Evolutionary conservation across 2,329 filamentous ascomycete species (phyloP).

Genomic region (Malbranchea cinnamomea): DNA sequence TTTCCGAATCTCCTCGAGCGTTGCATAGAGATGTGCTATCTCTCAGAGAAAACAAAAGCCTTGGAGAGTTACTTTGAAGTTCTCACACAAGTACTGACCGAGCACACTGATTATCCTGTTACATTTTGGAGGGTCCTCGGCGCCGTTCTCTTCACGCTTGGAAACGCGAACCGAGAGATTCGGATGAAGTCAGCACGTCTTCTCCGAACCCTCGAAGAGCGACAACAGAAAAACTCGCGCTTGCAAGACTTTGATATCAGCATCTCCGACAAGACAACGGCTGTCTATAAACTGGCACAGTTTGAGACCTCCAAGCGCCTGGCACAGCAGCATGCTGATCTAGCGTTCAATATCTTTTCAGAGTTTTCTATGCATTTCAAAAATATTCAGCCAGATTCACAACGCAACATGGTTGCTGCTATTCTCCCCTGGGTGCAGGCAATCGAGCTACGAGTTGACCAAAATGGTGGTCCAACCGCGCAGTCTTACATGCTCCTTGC

Average conservation of each 20-base stretch:
- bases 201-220: constrained; percentile 65
- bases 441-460: constrained; percentile 81
- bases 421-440: constrained; percentile 94
- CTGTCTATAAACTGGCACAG: constrained; percentile 92
- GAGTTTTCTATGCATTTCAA: constrained; percentile 93
- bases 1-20: constrained; percentile 74
- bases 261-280: constrained; percentile 95
- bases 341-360: constrained; percentile 89
- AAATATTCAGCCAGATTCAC: constrained; percentile 63
- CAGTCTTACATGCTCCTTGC: constrained; percentile 89
- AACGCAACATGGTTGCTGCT: constrained; percentile 86
- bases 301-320: constrained; percentile 90
- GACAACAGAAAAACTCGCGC: constrained; percentile 72
- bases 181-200: constrained; percentile 75
- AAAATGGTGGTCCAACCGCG: constrained; percentile 77
- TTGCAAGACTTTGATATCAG: constrained; percentile 97
- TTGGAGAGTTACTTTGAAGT: constrained; percentile 93
- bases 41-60: constrained; percentile 64
- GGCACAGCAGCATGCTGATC: constrained; percentile 71
- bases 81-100: constrained; percentile 70
- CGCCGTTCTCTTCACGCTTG: constrained; percentile 79
- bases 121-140: constrained; percentile 85
- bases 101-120: constrained; percentile 66
- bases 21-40: constrained; percentile 82
- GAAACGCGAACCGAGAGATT: constrained; percentile 79